Percentiles rank a stretch among this genome's conserved stretches.
These are phyloP conservation scores for Acanthamoeba healyi DNA, from an alignment of 208 protist genomes.

Conservation along the genomic window DNA sequence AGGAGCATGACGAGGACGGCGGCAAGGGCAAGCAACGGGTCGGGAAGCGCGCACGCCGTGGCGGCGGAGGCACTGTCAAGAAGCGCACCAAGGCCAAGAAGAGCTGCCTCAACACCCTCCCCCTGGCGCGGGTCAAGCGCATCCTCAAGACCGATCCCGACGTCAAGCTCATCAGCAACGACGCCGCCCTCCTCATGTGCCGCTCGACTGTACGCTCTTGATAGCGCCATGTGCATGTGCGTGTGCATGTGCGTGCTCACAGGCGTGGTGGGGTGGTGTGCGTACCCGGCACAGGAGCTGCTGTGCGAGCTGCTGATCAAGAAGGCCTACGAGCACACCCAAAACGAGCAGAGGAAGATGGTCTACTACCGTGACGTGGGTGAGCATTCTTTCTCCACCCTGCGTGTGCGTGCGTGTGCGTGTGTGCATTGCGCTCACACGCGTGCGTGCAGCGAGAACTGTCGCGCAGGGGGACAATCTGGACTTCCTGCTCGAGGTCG, in stretches of 20 bases:
- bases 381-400: not conserved
- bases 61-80: not conserved
- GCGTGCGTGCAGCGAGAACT: not conserved
- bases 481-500: slow-evolving; percentile 57
- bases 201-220: slow-evolving; percentile 22
- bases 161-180: slow-evolving; percentile 68
- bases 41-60: not conserved
- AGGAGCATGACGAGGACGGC: not conserved
- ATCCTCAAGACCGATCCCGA: slow-evolving; percentile 55
- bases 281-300: no score
- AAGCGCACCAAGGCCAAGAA: slow-evolving; percentile 43
- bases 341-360: slow-evolving; percentile 34
- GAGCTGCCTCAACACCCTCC: slow-evolving; percentile 14
- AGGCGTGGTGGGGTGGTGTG: no score
- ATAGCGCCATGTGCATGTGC: not conserved
- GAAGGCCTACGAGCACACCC: slow-evolving; percentile 41
- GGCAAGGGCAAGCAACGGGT: not conserved
- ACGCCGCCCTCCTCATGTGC: slow-evolving; percentile 5
- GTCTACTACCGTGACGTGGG: slow-evolving; percentile 54
- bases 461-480: slow-evolving; percentile 16
- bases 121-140: slow-evolving; percentile 17
- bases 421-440: not conserved
- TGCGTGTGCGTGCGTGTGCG: not conserved
- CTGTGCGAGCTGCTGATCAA: slow-evolving; percentile 15
- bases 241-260: not conserved